These are phyloP conservation scores for Areca catechu DNA, from an alignment of 176 grass and related monocot genomes.

Conservation along the genomic window DNA sequence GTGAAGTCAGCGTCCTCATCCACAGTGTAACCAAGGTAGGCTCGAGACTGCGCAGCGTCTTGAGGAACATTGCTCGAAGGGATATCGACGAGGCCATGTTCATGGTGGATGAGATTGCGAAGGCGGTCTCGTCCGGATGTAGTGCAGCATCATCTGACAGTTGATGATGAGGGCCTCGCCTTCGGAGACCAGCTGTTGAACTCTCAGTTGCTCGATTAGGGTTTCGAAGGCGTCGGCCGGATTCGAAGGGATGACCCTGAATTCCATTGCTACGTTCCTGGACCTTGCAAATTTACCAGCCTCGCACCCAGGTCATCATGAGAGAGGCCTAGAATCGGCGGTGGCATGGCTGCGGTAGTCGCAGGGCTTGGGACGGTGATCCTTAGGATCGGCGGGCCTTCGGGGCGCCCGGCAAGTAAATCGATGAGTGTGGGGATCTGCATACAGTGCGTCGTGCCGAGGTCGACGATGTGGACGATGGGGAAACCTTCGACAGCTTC, in stretches of 20 bases:
- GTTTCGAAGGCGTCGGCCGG: constrained; percentile 50
- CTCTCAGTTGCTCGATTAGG: constrained; percentile 59
- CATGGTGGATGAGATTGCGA: constrained; percentile 24
- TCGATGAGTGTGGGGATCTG: constrained; percentile 99
- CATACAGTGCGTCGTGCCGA: constrained; percentile 96
- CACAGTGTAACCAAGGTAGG: constrained; percentile 58
- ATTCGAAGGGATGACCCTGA: constrained; percentile 45
- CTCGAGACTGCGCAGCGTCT: constrained; percentile 61
- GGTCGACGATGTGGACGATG: constrained; percentile 72
- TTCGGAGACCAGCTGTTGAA: constrained; percentile 69
- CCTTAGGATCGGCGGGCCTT: constrained; percentile 62
- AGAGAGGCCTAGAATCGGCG: constrained; percentile 60
- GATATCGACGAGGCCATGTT: constrained; percentile 26
- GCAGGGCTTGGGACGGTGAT: constrained; percentile 49
- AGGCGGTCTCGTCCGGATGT: constrained; percentile 75
- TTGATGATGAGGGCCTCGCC: constrained; percentile 75
- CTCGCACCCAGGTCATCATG: constrained; percentile 74
- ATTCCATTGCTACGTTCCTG: constrained; percentile 74
- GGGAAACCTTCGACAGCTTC: constrained; percentile 73
- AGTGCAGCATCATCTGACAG: constrained; percentile 93
- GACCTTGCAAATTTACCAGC: constrained; percentile 58
- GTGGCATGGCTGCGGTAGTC: constrained; percentile 1
- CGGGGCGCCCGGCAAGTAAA: constrained; percentile 57
- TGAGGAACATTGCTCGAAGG: constrained; percentile 73
- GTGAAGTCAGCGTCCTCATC: constrained; percentile 98